phyloP scores from a whole-genome alignment of 495 filamentous ascomycete species.

The Penicillium manginii region DNA sequence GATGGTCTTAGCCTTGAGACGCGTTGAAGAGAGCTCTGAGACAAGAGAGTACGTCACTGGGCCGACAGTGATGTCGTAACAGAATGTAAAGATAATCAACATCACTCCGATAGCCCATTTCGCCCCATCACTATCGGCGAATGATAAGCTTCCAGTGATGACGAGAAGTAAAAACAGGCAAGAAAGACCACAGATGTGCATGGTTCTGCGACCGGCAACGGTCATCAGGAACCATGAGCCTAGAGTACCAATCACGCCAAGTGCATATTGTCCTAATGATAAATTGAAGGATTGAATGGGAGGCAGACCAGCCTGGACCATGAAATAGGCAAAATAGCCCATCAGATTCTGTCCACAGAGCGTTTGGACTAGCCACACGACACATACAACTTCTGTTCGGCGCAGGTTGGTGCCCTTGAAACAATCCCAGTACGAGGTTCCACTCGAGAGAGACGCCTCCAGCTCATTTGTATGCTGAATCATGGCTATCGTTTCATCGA shows the following conservation, averaged over 20 bases:
- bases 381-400: slow-evolving; percentile 67
- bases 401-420: slow-evolving; percentile 69
- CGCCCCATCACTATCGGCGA: slow-evolving; percentile 44
- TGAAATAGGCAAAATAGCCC: slow-evolving; percentile 73
- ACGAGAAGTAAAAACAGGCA: slow-evolving; percentile 60
- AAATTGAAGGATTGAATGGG: slow-evolving; percentile 62
- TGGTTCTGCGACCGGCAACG: slow-evolving; percentile 62
- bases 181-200: slow-evolving; percentile 66
- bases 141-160: slow-evolving; percentile 64
- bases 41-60: slow-evolving; percentile 75
- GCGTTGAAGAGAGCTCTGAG: slow-evolving; percentile 65
- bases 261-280: slow-evolving; percentile 66
- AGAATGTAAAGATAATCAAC: slow-evolving; percentile 65
- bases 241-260: slow-evolving; percentile 67
- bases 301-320: slow-evolving; percentile 64
- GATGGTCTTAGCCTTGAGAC: slow-evolving; percentile 70
- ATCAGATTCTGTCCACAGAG: slow-evolving; percentile 70
- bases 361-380: slow-evolving; percentile 72
- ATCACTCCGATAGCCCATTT: slow-evolving; percentile 50
- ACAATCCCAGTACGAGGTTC: slow-evolving; percentile 64
- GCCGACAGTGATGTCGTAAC: slow-evolving; percentile 70
- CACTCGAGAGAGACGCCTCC: slow-evolving; percentile 61
- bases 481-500: slow-evolving; percentile 71
- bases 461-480: slow-evolving; percentile 73
- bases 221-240: slow-evolving; percentile 69